A percentile compares a stretch with the other conserved stretches of the same genome.
phyloP scores from a whole-genome alignment of 345 rosid genomes.

The Melaleuca quinquenervia region DNA sequence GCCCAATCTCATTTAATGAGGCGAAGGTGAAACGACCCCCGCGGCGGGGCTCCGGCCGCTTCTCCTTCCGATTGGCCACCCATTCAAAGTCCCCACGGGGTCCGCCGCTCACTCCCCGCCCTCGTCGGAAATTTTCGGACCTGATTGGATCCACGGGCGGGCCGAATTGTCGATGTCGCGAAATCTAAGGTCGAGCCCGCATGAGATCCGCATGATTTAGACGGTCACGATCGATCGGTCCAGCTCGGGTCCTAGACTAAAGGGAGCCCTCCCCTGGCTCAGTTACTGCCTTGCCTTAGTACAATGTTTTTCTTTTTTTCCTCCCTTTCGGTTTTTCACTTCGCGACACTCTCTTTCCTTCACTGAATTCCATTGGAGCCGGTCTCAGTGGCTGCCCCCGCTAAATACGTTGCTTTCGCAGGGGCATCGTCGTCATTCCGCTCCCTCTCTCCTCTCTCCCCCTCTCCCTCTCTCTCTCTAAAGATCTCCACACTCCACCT shows the following conservation, averaged over 20 bases:
- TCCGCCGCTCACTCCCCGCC: not conserved
- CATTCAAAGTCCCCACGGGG: not conserved
- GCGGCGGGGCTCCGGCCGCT: not conserved
- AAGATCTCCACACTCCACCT: not conserved
- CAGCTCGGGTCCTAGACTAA: no score
- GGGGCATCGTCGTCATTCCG: constrained; percentile 12
- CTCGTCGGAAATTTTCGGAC: not conserved
- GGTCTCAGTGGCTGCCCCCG: not conserved
- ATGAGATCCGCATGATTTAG: not conserved
- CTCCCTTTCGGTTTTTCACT: no score
- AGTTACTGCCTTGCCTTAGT: not conserved
- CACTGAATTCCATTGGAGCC: constrained; percentile 2
- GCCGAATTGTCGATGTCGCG: not conserved
- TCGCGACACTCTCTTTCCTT: not conserved
- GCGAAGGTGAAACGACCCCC: not conserved
- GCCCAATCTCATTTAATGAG: not conserved
- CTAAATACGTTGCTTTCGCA: not conserved
- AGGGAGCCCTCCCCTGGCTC: not conserved
- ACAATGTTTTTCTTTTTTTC: not conserved
- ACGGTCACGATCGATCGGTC: not conserved
- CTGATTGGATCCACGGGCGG: not conserved
- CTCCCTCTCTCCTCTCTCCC: no score
- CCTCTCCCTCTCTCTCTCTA: not conserved
- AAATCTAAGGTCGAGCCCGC: no score
- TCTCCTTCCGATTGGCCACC: not conserved